Evolutionary conservation across 805 yeast species (phyloP), one percentile per base, ranked within the genome.

Genomic region (Candida dendrica): DNA sequence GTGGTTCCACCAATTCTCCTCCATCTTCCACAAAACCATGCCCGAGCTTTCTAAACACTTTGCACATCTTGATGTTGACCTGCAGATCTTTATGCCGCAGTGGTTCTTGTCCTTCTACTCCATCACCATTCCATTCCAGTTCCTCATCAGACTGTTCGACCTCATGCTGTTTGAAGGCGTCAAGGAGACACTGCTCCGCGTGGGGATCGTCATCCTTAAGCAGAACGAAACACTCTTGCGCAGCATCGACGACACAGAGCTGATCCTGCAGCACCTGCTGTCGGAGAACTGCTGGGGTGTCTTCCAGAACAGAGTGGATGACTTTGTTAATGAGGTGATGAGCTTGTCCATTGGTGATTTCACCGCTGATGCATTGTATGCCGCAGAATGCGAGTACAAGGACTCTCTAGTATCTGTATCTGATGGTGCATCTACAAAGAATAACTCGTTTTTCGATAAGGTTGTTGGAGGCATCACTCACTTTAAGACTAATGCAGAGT

Each of bases 61-160:
- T 42, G 46, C 51, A 19, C 44, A 53, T 3, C 47, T 63, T 5
- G 59, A 56, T 42, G 69, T 63, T 50, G 81, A 65, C 51, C 61
- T 63, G 50, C 70, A 64, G 45, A 72, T 62, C 37, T 77, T 69
- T 55, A 65, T 79, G n/a, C 71, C 72, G 39, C 84, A 80, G 53
- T 79, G 86, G 86, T 78, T 82, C 68, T 56, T 79, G 38, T 74
- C 82, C 1, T 72, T 78, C 46, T 71, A 69, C 47, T 75, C 81
- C 2, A 75, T 76, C 27, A 79, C 81, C 34, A 68, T 79, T n/a
- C 85, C 85, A 1, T 69, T 62, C 58, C 67, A 43, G 50, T 76
- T 62, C 66, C 68, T 61, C 53, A 72, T 66, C 48, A 73, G 62
- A 56, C 67, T 58, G 59, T 79, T 68, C 70, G 84, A 66, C 62